These are phyloP conservation scores for Nicotiana tomentosiformis DNA, from an alignment of 257 asterid species.

Conservation along the genomic window DNA sequence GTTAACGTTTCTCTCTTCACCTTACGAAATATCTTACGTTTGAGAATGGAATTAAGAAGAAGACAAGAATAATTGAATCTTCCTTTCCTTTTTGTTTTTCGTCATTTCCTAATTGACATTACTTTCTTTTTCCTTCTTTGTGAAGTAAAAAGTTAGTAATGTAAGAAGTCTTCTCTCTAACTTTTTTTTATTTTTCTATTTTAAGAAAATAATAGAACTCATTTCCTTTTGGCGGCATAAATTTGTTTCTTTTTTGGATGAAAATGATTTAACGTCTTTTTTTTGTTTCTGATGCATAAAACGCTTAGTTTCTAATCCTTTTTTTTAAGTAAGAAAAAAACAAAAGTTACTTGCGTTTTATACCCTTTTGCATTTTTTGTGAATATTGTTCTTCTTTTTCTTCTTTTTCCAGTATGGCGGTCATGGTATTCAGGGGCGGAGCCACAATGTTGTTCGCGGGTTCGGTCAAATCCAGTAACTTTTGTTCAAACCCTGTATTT, in stretches of 20 bases:
- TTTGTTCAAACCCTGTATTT: too few species aligned
- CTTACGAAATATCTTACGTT: too few species aligned
- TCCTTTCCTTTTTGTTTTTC: background rate
- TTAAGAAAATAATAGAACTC: background rate
- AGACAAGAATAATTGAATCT: background rate
- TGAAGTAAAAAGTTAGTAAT: too few species aligned
- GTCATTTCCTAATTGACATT: too few species aligned
- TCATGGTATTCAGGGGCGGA: background rate
- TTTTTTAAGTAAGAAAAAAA: too few species aligned
- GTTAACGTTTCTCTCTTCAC: too few species aligned
- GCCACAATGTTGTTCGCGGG: too few species aligned
- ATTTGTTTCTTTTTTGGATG: background rate
- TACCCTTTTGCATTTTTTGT: background rate
- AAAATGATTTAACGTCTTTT: background rate
- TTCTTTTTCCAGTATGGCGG: background rate
- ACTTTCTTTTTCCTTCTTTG: background rate
- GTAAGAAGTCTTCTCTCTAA: too few species aligned
- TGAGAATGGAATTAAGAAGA: too few species aligned
- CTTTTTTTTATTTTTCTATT: background rate
- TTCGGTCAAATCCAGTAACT: too few species aligned
- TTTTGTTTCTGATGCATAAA: background rate
- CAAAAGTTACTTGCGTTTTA: background rate
- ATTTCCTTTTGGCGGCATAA: background rate
- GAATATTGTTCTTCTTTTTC: too few species aligned
- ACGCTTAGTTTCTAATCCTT: too few species aligned